Base-by-base conservation (phyloP, 1,284 basidiomycete species). In the Cerioporus squamosus region DNA sequence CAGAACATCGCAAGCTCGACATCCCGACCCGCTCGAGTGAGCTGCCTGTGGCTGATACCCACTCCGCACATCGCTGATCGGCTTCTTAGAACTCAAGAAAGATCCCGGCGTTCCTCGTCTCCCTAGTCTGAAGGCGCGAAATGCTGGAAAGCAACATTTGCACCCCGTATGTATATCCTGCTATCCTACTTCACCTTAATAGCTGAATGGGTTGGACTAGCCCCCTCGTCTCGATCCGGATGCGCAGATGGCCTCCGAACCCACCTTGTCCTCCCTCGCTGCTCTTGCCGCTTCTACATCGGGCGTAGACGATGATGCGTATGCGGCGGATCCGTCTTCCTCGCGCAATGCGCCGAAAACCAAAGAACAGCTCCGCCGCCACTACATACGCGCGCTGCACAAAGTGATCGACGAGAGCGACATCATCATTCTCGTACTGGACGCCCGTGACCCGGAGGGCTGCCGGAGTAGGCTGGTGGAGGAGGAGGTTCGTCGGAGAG, bases 321-420 rank as follows among this genome's bases (percentile, higher is more conserved):
- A 59, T 43, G 63, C 65, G 3, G 60, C 64, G 12, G 72, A 72
- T 10, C 61, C 70, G 2, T 66, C 71, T 0, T 66, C 67, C 14
- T 60, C 68, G 2, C 64, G 71, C 31, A 64, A 65, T 4, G 63
- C 51, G 8, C 63, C 74, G 69, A 86, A 82, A 69, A 88, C 85
- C 7, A 85, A 86, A 73, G 86, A 88, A 72, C 82, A 91, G 69
- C 67, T 86, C 62, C 85, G 80, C 60, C 84, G 79, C 69, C 87
- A 88, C 74, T 92, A 85, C 75, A 81, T 91, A 61, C 88, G 86
- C 55, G 83, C 83, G 15, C 78, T 99, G 36, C 87, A 95, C 74
- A 96, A 94, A 77, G 96, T 99, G 46, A 90, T 99, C 57, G 94
- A 97, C 66, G 84, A 95, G 66, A 90, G 91, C 59, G 97, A 99